Evolutionary conservation across 331 rosid species (phyloP).

Genomic region (Acacia concinna): DNA sequence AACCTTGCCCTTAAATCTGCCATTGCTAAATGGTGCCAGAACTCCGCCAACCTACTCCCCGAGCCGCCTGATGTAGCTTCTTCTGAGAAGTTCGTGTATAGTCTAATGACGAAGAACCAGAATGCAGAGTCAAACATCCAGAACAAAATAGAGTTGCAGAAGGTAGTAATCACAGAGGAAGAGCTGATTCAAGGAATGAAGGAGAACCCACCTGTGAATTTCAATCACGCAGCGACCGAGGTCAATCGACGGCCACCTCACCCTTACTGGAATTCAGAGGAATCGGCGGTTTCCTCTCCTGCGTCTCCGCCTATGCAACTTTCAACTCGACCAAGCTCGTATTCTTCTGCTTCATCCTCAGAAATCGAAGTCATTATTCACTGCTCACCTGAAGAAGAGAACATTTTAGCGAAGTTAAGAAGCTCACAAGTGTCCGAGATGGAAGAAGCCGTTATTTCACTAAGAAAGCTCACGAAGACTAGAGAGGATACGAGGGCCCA

Average conservation of each 20-base stretch:
- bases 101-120: conserved; percentile 32
- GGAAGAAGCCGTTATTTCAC: conserved; percentile 59
- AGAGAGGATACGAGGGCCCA: conserved; percentile 56
- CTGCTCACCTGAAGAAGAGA: conserved; percentile 53
- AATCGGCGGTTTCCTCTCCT: conserved; percentile 39
- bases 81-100: conserved; percentile 48
- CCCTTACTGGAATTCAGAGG: conserved; percentile 60
- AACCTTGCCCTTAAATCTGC: conserved; percentile 83
- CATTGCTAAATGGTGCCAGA: conserved; percentile 67
- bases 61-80: conserved; percentile 38
- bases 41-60: conserved; percentile 37
- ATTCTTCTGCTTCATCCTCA: conserved; percentile 66
- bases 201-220: conserved; percentile 37
- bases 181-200: conserved; percentile 33
- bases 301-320: conserved; percentile 53
- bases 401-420: conserved; percentile 46
- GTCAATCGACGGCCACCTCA: conserved; percentile 34
- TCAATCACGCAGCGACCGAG: conserved; percentile 54
- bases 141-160: conserved; percentile 1
- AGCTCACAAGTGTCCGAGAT: conserved; percentile 45
- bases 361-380: conserved; percentile 50
- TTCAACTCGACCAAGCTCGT: conserved; percentile 58
- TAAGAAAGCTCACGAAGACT: conserved; percentile 61
- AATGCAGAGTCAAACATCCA: not conserved
- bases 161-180: conserved; percentile 19